Conservation (phyloP, 495 filamentous ascomycete species). For the Podospora pseudopauciseta region DNA sequence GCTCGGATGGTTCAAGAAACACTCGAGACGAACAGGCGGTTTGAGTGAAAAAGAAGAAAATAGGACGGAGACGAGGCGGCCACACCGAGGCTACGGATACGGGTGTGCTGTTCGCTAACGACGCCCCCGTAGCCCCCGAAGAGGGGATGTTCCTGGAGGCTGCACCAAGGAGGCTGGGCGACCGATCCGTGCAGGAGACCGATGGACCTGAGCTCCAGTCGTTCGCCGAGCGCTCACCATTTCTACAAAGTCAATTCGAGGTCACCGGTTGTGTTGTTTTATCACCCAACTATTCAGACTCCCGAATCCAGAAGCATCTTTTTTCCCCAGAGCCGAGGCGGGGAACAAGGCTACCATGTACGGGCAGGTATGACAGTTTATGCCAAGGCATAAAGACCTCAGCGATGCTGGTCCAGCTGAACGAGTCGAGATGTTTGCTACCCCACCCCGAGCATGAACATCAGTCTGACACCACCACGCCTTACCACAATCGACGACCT, state of each 20-base stretch:
- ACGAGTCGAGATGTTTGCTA: not conserved
- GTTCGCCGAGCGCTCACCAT: not conserved
- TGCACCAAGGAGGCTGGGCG: slow-evolving; percentile 11
- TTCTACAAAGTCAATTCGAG: not conserved
- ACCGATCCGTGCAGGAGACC: slow-evolving; percentile 9
- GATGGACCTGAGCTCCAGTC: not conserved
- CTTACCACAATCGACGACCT: too few relatives aligned
- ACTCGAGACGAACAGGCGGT: slow-evolving; percentile 12
- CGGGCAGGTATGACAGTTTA: not conserved
- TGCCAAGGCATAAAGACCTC: not conserved
- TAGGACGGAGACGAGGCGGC: slow-evolving; percentile 1
- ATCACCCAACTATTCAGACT: not conserved
- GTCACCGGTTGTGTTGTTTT: not conserved
- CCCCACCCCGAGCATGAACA: not conserved
- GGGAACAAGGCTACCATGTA: not conserved
- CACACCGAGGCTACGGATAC: not conserved
- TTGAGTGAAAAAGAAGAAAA: not conserved
- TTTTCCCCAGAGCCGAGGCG: not conserved
- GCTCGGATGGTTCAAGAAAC: not conserved
- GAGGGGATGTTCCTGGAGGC: not conserved
- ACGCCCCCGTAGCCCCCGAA: too few relatives aligned
- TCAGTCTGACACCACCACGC: not conserved
- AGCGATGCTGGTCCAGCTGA: not conserved
- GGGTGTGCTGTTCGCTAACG: not conserved
- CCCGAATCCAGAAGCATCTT: not conserved